Conservation (phyloP, 2,329 filamentous ascomycete genomes). For the Pleomassaria siparia region DNA sequence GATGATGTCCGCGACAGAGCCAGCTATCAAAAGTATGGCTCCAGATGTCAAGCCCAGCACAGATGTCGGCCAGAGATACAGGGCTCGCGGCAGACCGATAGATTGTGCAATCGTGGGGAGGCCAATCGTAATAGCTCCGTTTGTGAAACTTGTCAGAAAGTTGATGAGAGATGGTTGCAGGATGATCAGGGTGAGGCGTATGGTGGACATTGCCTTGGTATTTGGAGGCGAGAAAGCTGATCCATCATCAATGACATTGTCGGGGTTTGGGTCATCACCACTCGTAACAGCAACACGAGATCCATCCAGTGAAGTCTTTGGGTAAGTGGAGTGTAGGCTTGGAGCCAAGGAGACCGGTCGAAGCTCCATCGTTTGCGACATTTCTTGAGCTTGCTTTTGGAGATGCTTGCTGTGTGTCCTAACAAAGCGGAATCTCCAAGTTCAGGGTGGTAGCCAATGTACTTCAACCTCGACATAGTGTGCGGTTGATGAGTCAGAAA, state of each 20-base stretch:
- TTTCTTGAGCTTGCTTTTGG: not conserved
- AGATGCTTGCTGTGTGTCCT: not conserved
- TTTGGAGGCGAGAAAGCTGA: not conserved
- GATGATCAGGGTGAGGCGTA: constrained; percentile 21
- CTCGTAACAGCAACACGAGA: not conserved
- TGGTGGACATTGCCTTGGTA: constrained; percentile 7
- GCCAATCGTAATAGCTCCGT: constrained; percentile 47
- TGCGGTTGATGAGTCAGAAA: too few relatives aligned
- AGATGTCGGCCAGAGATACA: constrained; percentile 38
- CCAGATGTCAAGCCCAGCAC: constrained; percentile 48
- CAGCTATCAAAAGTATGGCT: constrained; percentile 53
- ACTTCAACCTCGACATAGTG: too few relatives aligned
- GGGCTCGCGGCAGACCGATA: constrained; percentile 29
- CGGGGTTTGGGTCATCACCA: not conserved
- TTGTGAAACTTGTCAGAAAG: constrained; percentile 34
- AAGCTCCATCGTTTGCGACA: not conserved
- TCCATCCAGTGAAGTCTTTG: not conserved
- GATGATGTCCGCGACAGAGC: constrained; percentile 54
- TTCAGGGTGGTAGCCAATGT: too few relatives aligned
- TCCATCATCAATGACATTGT: not conserved
- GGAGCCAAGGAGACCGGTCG: not conserved
- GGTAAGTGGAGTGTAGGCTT: not conserved
- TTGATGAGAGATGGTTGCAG: constrained; percentile 28
- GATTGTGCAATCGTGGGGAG: constrained; percentile 45
- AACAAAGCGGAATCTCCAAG: not conserved